Percentiles rank a stretch among this genome's conserved stretches.
These are phyloP conservation scores for Aspergillus sp. DNA, from an alignment of 2,329 filamentous ascomycete genomes.

Conservation along the genomic window DNA sequence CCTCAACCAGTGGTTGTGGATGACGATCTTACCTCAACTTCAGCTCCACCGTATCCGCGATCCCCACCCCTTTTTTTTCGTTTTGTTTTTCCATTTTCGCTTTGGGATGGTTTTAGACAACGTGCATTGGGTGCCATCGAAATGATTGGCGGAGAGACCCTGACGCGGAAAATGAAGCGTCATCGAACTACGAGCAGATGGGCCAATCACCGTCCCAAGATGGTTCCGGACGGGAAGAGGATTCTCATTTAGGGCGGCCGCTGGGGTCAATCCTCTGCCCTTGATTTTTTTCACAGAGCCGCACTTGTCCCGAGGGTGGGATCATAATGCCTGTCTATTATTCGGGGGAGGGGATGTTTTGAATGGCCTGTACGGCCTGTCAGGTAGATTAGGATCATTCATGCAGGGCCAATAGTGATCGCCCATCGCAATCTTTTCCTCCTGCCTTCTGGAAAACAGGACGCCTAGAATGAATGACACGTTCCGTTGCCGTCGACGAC, in stretches of 20 bases:
- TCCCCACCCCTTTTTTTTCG: conserved; percentile 10
- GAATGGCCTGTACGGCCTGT: neutral
- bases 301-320: conserved; percentile 6
- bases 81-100: conserved; percentile 2
- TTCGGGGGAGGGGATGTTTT: too few relatives aligned
- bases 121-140: conserved; percentile 11
- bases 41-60: conserved; percentile 8
- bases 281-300: conserved; percentile 13
- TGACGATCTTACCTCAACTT: conserved; percentile 1
- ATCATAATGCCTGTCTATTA: too few relatives aligned
- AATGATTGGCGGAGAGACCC: conserved; percentile 15
- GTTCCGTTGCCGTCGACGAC: too few relatives aligned
- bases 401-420: neutral
- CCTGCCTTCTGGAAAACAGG: neutral
- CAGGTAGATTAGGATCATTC: neutral
- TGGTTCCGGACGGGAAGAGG: conserved; percentile 14
- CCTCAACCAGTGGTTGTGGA: neutral
- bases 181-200: conserved; percentile 8
- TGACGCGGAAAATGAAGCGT: conserved; percentile 20
- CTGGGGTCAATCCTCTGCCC: conserved; percentile 12
- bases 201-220: conserved; percentile 17
- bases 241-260: conserved; percentile 16
- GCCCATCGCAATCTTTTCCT: neutral
- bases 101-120: conserved; percentile 6
- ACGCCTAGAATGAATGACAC: too few relatives aligned